Evolutionary conservation across 352 stramenopile species (phyloP).

Genomic region (Phytophthora fragariae): DNA sequence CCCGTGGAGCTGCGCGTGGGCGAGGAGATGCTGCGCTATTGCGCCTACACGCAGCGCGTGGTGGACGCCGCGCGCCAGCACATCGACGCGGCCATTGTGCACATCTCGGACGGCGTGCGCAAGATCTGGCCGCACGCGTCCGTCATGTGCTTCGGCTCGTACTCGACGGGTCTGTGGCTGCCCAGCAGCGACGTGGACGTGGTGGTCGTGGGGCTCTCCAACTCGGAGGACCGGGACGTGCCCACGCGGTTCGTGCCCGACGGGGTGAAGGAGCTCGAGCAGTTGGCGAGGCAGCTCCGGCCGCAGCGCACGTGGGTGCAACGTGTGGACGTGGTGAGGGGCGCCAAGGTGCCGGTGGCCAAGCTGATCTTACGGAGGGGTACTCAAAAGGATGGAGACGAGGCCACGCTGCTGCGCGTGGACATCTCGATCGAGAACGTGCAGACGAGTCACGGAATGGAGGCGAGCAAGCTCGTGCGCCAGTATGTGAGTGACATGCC

Average conservation of each 20-base stretch:
- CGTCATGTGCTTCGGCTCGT: slow-evolving; percentile 85
- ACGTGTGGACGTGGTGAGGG: slow-evolving; percentile 81
- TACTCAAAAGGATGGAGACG: slow-evolving; percentile 35
- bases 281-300: slow-evolving; percentile 56
- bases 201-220: slow-evolving; percentile 78
- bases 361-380: slow-evolving; percentile 74
- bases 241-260: slow-evolving; percentile 55
- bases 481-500: slow-evolving; percentile 75
- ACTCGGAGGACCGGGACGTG: slow-evolving; percentile 46
- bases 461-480: slow-evolving; percentile 84
- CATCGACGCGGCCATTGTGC: slow-evolving; percentile 79
- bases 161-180: slow-evolving; percentile 88
- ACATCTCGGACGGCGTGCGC: slow-evolving; percentile 70
- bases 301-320: slow-evolving; percentile 75
- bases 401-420: slow-evolving; percentile 55
- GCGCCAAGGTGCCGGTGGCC: slow-evolving; percentile 87
- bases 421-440: slow-evolving; percentile 92
- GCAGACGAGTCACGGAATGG: slow-evolving; percentile 82
- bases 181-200: slow-evolving; percentile 91
- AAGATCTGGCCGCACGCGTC: slow-evolving; percentile 79
- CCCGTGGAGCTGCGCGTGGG: slow-evolving; percentile 45
- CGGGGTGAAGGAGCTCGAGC: slow-evolving; percentile 64
- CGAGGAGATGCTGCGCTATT: slow-evolving; percentile 72
- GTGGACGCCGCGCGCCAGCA: slow-evolving; percentile 60
- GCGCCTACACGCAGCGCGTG: slow-evolving; percentile 64